These are phyloP conservation scores for Saccharomycopsis oosterbeekiorum DNA, from an alignment of 805 yeast species.

Conservation along the genomic window DNA sequence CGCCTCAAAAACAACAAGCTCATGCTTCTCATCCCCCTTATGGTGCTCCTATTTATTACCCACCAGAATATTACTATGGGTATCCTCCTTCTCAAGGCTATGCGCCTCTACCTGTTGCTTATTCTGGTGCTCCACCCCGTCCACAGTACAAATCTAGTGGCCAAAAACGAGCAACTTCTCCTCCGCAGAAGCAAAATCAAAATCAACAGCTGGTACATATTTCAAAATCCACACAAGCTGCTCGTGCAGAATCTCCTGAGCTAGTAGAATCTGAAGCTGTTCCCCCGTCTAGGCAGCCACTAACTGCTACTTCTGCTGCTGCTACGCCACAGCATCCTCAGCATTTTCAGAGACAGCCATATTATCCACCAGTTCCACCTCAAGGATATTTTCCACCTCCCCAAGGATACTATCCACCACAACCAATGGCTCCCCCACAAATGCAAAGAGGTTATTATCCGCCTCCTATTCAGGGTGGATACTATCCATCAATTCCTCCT, in stretches of 20 bases:
- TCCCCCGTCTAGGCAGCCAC: neutral
- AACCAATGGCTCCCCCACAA: conserved; percentile 10
- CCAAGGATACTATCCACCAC: conserved; percentile 19
- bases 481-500: conserved; percentile 10
- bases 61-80: neutral
- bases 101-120: neutral
- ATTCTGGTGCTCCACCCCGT: neutral
- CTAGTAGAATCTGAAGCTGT: neutral
- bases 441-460: conserved; percentile 2
- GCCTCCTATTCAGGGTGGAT: conserved; percentile 14
- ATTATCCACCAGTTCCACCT: neutral
- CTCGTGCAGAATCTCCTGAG: neutral
- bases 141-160: neutral
- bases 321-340: conserved; percentile 20
- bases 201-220: neutral
- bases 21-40: neutral
- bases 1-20: conserved; percentile 13
- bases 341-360: neutral
- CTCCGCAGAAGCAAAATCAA: conserved; percentile 3
- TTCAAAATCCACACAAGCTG: neutral
- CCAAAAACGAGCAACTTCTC: too few species aligned
- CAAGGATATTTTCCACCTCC: conserved; percentile 22
- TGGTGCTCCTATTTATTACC: neutral
- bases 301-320: neutral
- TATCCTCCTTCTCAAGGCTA: conserved; percentile 18